These are phyloP conservation scores for Canavalia gladiata DNA, from an alignment of 306 rosid species.

Conservation along the genomic window DNA sequence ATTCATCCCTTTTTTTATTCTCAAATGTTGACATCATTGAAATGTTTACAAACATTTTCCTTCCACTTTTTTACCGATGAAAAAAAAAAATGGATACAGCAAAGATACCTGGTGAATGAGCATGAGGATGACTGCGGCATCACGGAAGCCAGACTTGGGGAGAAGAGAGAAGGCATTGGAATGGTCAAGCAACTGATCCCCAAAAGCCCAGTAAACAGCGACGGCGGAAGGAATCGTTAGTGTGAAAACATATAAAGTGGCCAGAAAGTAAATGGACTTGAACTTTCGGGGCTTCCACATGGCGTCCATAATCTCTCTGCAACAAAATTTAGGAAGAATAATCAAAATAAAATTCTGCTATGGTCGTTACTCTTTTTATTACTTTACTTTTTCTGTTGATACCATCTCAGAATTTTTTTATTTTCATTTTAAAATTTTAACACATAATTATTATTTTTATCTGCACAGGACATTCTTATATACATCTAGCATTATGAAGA, in stretches of 20 bases:
- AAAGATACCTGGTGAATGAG: slow-evolving; percentile 82
- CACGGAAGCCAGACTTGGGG: slow-evolving; percentile 72
- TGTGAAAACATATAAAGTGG: slow-evolving; percentile 86
- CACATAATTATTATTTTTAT: too few species aligned
- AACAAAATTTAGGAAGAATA: not conserved
- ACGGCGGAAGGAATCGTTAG: slow-evolving; percentile 83
- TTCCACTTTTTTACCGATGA: not conserved
- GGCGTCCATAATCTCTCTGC: slow-evolving; percentile 96
- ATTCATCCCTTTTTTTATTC: too few species aligned
- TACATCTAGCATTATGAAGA: too few species aligned
- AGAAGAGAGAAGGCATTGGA: slow-evolving; percentile 87
- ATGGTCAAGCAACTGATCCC: slow-evolving; percentile 76
- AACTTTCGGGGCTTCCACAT: slow-evolving; percentile 98
- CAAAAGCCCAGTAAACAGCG: slow-evolving; percentile 90
- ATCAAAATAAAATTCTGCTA: not conserved
- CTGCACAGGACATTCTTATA: too few species aligned
- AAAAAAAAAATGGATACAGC: not conserved
- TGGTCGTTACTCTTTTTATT: too few species aligned
- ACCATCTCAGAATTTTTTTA: not conserved
- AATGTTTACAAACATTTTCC: too few species aligned
- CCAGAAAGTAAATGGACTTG: slow-evolving; percentile 79
- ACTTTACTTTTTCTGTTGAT: too few species aligned
- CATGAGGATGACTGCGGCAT: slow-evolving; percentile 88
- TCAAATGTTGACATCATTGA: too few species aligned
- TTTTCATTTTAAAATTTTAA: too few species aligned